A percentile compares a stretch with the other conserved stretches of the same genome.
Conservation (phyloP, 2,329 filamentous ascomycete species). For the Aspergillus tanneri region DNA sequence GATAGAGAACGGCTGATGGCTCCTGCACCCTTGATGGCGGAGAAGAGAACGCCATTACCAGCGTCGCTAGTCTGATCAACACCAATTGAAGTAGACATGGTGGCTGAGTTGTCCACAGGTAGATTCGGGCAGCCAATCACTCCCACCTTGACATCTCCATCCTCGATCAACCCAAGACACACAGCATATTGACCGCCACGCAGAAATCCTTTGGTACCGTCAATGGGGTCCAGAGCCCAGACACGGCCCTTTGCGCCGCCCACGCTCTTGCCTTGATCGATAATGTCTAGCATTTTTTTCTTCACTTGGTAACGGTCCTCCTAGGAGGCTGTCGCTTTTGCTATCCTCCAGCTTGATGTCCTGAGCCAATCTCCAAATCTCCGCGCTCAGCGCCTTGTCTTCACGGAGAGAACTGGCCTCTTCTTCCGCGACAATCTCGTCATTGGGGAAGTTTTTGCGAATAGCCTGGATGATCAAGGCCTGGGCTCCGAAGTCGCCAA, state of each 20-base stretch:
- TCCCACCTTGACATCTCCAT: constrained; percentile 90
- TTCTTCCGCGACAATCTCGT: constrained; percentile 93
- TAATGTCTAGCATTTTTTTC: constrained; percentile 60
- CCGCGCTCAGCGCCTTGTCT: constrained; percentile 66
- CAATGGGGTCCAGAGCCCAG: constrained; percentile 96
- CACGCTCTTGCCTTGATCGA: constrained; percentile 53
- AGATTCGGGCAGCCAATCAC: constrained; percentile 96
- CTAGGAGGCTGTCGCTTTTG: constrained; percentile 65
- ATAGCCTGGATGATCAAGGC: constrained; percentile 92
- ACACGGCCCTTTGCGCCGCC: constrained; percentile 58
- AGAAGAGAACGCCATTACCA: constrained; percentile 83
- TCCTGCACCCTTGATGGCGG: constrained; percentile 75
- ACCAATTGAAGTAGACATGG: constrained; percentile 70
- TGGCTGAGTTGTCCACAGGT: constrained; percentile 75
- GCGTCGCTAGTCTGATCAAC: constrained; percentile 70
- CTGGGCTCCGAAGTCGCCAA: constrained; percentile 97
- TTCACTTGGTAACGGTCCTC: constrained; percentile 64
- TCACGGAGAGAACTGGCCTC: constrained; percentile 77
- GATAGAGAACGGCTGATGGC: constrained; percentile 77
- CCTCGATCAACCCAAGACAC: constrained; percentile 85
- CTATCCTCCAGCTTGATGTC: constrained; percentile 67
- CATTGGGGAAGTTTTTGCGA: constrained; percentile 81
- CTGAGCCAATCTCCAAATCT: constrained; percentile 82
- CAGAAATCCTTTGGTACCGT: constrained; percentile 96
- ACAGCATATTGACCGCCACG: constrained; percentile 96